A percentile compares a stretch with the other conserved stretches of the same genome.
Conservation (phyloP, 2,329 filamentous ascomycete species). For the Fusarium staphyleae region DNA sequence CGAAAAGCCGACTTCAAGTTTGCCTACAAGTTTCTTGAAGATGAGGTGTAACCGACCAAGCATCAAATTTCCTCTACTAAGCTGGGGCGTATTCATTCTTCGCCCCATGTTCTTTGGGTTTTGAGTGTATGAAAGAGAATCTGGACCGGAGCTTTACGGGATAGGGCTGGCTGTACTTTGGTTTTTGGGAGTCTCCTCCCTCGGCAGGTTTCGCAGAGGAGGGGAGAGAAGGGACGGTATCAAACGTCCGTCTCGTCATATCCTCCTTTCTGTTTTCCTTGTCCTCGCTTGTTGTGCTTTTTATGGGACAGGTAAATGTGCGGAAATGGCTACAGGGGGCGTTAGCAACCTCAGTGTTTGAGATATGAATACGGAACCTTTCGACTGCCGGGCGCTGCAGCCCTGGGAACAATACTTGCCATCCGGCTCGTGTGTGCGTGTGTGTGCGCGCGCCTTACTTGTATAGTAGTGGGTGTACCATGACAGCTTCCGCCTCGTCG, state of each 20-base stretch:
- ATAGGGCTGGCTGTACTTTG: conserved; percentile 28
- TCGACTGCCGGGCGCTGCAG: conserved; percentile 17
- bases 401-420: conserved; percentile 13
- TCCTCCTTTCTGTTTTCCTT: conserved; percentile 12
- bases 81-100: neutral
- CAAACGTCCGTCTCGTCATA: conserved; percentile 9
- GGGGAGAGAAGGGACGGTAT: conserved; percentile 15
- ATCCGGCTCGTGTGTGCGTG: neutral
- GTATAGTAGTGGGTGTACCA: neutral
- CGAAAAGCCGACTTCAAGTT: conserved; percentile 98
- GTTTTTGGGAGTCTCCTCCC: conserved; percentile 16
- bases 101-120: conserved; percentile 3
- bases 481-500: neutral
- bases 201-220: conserved; percentile 20
- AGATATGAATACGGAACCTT: conserved; percentile 32
- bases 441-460: neutral
- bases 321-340: conserved; percentile 22
- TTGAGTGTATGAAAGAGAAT: conserved; percentile 15
- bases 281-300: conserved; percentile 22
- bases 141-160: conserved; percentile 25
- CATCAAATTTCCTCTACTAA: neutral
- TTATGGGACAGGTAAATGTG: conserved; percentile 24
- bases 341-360: conserved; percentile 28
- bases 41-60: conserved; percentile 69
- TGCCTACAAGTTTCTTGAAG: conserved; percentile 96